These are phyloP conservation scores for Acanthamoeba healyi DNA, from an alignment of 208 protist species.

Conservation along the genomic window DNA sequence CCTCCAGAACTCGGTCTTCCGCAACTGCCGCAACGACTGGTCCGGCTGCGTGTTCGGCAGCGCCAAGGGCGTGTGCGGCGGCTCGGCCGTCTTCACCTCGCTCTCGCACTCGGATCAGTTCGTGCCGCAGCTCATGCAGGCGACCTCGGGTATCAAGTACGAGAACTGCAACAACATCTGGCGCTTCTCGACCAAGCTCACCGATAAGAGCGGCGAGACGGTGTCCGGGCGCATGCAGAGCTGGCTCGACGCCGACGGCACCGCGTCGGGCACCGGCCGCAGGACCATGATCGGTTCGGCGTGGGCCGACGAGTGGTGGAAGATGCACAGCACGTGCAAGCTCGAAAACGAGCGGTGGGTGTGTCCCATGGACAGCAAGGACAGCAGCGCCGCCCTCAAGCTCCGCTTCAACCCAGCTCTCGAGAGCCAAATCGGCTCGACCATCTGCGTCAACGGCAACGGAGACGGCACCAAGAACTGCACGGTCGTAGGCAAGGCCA, in stretches of 20 bases:
- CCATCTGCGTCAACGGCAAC: constrained; percentile 2
- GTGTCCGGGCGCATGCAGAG: constrained; percentile 38
- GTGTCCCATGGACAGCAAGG: not conserved
- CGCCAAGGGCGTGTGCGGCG: not conserved
- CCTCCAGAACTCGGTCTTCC: constrained; percentile 14
- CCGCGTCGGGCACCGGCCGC: not conserved
- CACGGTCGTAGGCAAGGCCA: not conserved
- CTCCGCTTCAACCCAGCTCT: not conserved
- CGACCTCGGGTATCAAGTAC: not conserved
- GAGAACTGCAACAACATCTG: constrained; percentile 11
- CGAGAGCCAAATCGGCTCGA: not conserved
- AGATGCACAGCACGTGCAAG: not conserved
- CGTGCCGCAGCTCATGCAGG: constrained; percentile 37
- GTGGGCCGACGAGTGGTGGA: constrained; percentile 23
- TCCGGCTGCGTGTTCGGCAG: not conserved
- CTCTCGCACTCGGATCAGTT: constrained; percentile 38
- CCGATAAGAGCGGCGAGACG: not conserved
- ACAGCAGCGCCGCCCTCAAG: constrained; percentile 33
- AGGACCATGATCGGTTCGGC: constrained; percentile 12
- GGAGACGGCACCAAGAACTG: not conserved
- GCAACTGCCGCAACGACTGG: constrained; percentile 32
- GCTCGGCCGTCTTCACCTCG: constrained; percentile 5
- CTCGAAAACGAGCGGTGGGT: not conserved
- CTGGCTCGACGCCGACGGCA: constrained; percentile 44
- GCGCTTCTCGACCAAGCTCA: not conserved